phyloP scores from a whole-genome alignment of 2,329 filamentous ascomycete genomes.

The Cryphonectria naterciae region DNA sequence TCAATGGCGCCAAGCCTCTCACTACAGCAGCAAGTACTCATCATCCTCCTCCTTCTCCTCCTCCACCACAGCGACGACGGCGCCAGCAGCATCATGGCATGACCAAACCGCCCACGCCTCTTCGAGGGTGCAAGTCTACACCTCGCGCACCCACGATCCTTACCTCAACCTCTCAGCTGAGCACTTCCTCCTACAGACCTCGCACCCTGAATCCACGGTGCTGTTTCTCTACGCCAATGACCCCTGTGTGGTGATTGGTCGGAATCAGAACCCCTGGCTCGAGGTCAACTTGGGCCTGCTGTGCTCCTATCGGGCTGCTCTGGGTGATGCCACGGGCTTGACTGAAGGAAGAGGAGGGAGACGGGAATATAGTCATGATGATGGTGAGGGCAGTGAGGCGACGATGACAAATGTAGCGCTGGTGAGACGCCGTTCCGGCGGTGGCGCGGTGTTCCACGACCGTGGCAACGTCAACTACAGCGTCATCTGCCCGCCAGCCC shows the following conservation, averaged over 20 bases:
- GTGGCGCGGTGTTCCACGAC: constrained; percentile 94
- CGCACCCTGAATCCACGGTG: constrained; percentile 71
- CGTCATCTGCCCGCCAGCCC: constrained; percentile 77
- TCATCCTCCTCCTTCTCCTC: background rate
- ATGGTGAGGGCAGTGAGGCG: background rate
- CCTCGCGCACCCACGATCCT: constrained; percentile 71
- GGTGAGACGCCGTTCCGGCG: constrained; percentile 84
- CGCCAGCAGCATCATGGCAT: constrained; percentile 18
- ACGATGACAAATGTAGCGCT: constrained; percentile 51
- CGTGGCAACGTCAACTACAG: constrained; percentile 92
- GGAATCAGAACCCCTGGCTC: constrained; percentile 97
- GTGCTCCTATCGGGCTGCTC: constrained; percentile 34
- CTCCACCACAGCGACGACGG: background rate
- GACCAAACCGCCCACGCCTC: constrained; percentile 42
- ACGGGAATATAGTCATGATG: background rate
- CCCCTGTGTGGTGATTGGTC: constrained; percentile 86
- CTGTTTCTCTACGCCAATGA: constrained; percentile 88
- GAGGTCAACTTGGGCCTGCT: constrained; percentile 78
- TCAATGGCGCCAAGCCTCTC: background rate
- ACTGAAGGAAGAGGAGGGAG: background rate
- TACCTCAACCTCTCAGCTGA: constrained; percentile 94
- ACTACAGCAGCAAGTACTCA: background rate
- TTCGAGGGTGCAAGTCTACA: constrained; percentile 68
- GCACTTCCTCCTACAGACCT: constrained; percentile 81
- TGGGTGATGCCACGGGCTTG: background rate